Evolutionary conservation across 768 basidiomycete genomes (phyloP), one percentile per base, ranked within the genome.

Genomic region (Mycena floridula): DNA sequence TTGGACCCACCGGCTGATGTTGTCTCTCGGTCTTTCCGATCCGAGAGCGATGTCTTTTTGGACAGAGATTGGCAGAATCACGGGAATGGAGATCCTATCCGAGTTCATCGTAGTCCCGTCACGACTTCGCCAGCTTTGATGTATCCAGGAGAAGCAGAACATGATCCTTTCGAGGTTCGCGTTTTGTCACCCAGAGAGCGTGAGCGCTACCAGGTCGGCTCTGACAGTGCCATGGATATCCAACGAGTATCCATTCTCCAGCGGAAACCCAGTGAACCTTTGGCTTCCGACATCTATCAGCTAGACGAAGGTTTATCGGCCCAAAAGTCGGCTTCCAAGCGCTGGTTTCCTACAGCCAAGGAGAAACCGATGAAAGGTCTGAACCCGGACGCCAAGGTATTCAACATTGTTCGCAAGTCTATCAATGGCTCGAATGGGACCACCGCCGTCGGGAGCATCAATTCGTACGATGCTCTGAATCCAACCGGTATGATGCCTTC

Each of bases 371-470:
- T 70, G 67, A 85, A 77, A 57, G 79, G 82, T 6, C 73, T 92
- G 47, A 92, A 92, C 61, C 89, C 89, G 2, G 85, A 85, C 60
- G 89, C 89, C 43, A 89, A 90, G 57, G 88, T 80, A 44, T 92
- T 92, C 67, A 81, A 72, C 56, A 68, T 85, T 40, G 63, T 67
- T 26, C 64, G 52, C 43, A 65, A 61, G 48, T n/a, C n/a, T n/a
- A n/a, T n/a, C n/a, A n/a, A n/a, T n/a, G 44, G 59, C 22, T 37
- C 56, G 25, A 45, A 58, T 18, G 26, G 46, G 24, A 28, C 37
- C 24, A 22, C 50, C 41, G 49, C 40, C 39, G 50, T 26, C 38
- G 49, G 22, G 42, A 47, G 39, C 46, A n/a, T 24, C 44, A 20
- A 52, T 12, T 52, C 66, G 6, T 81, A 71, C 52, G 81, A 81